phyloP scores from a whole-genome alignment of 352 stramenopile genomes.

The Globisporangium splendens region DNA sequence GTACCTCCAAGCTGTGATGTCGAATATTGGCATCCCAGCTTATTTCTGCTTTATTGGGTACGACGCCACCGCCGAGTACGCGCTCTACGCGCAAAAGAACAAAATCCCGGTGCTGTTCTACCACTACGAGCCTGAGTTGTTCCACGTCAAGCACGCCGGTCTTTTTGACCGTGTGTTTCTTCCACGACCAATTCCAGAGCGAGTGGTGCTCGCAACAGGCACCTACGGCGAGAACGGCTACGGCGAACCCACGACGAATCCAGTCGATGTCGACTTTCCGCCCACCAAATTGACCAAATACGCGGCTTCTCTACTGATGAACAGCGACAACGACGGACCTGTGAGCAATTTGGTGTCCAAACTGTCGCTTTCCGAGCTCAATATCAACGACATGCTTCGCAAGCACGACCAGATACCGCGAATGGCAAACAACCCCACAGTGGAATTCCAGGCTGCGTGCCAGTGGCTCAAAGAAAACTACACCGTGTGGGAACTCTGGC shows the following conservation, averaged over 20 bases:
- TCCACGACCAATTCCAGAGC: constrained; percentile 18
- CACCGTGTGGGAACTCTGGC: constrained; percentile 16
- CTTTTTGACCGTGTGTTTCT: constrained; percentile 40
- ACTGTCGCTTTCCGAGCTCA: constrained; percentile 20
- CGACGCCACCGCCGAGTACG: constrained; percentile 7
- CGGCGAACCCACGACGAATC: constrained; percentile 30
- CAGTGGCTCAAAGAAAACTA: constrained; percentile 28
- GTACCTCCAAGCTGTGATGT: constrained; percentile 26
- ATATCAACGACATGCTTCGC: constrained; percentile 29
- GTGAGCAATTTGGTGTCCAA: constrained; percentile 22
- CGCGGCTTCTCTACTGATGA: constrained; percentile 3
- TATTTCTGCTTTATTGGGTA: constrained; percentile 46
- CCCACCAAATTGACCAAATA: constrained; percentile 27
- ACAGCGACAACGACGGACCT: constrained; percentile 6
- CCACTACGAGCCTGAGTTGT: constrained; percentile 47
- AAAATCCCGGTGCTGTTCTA: constrained; percentile 33
- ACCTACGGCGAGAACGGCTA: constrained; percentile 41
- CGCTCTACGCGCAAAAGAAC: constrained; percentile 1
- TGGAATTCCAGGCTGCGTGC: constrained; percentile 21
- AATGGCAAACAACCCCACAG: neutral
- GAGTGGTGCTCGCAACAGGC: constrained; percentile 10
- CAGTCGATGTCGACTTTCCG: constrained; percentile 36
- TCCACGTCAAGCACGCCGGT: constrained; percentile 23
- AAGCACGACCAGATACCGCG: constrained; percentile 12
- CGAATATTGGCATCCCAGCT: constrained; percentile 34